A percentile compares a stretch with the other conserved stretches of the same genome.
Conservation (phyloP, 148 eudicot genomes). For the Drosera capensis region DNA sequence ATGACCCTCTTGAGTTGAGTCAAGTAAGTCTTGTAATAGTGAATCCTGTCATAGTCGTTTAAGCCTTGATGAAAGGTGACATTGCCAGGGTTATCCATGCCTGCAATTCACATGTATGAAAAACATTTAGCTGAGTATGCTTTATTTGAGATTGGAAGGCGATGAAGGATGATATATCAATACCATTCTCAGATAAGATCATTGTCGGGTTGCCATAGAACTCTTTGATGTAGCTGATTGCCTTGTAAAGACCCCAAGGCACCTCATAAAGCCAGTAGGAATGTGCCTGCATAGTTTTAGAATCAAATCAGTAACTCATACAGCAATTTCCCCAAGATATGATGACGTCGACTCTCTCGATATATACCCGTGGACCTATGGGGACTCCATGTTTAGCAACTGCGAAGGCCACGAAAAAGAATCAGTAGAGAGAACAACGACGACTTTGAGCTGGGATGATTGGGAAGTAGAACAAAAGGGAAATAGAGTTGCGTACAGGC, state of each 20-base stretch:
- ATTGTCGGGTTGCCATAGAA: slow-evolving; percentile 66
- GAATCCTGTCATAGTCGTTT: slow-evolving; percentile 49
- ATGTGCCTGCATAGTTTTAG: slow-evolving; percentile 33
- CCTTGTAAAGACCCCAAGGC: slow-evolving; percentile 86
- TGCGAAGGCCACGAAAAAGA: slow-evolving; percentile 15
- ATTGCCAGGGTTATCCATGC: slow-evolving; percentile 89
- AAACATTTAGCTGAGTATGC: background rate
- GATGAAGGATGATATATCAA: background rate
- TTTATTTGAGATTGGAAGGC: no score
- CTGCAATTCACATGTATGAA: slow-evolving; percentile 18
- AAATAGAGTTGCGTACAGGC: slow-evolving; percentile 35
- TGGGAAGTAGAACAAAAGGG: background rate
- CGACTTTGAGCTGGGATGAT: background rate
- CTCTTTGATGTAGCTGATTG: slow-evolving; percentile 66
- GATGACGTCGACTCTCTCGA: background rate
- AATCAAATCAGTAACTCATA: background rate
- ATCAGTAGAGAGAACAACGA: background rate
- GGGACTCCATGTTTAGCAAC: slow-evolving; percentile 54
- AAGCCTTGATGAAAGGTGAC: slow-evolving; percentile 40
- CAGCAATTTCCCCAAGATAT: background rate
- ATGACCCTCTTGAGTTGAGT: slow-evolving; percentile 41
- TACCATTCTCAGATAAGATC: slow-evolving; percentile 83
- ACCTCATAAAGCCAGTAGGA: slow-evolving; percentile 76
- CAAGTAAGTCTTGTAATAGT: slow-evolving; percentile 60
- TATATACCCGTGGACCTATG: slow-evolving; percentile 64